Base-by-base conservation (phyloP, 1,284 basidiomycete species). In the Irpex lacteus region DNA sequence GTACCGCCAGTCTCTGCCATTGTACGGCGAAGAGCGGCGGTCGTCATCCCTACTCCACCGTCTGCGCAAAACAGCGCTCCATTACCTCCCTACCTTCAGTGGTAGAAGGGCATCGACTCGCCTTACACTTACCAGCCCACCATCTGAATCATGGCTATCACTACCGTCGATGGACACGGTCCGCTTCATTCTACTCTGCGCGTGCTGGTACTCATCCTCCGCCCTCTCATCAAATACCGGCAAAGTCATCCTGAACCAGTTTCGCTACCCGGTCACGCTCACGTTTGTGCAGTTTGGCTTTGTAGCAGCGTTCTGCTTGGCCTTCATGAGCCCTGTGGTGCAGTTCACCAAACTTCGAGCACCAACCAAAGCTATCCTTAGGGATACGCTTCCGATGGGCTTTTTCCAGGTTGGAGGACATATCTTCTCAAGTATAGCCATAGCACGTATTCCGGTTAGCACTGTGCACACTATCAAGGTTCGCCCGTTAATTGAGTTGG, bases 401-500 rank as follows among this genome's bases (percentile, higher is more conserved):
- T 82, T 93, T 63, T 99, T 99, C 77, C 91, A 93, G 75, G 91
- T 98, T 52, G 93, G 92, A n/a, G 98, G 98, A 0, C 98, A 99
- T 75, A 95, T 98, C 70, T 97, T 98, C 73, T 95, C 94, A 34
- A 96, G 94, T 69, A 90, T 99, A 78, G 98, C 97, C 21, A 98
- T 99, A 67, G 94, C 94, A 49, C 84, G 95, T 62, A 98, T 98
- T 65, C 95, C 94, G 4, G 97, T 99, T 63, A 96, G 94, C 80
- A 99, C 98, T 0, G 96, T 98, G 26, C 98, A 99, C 75, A 99
- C 97, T 38, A 98, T 98, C 78, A 98, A 98, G 89, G 96, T 96
- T 70, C 72, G 85, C 74, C 49, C 61, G 34, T 36, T 58, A 11
- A 15, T 21, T 66, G 19, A 15, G 18, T 32, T 56, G 0, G 18